These are phyloP conservation scores for Balakata baccata DNA, from an alignment of 345 rosid species.

Conservation along the genomic window DNA sequence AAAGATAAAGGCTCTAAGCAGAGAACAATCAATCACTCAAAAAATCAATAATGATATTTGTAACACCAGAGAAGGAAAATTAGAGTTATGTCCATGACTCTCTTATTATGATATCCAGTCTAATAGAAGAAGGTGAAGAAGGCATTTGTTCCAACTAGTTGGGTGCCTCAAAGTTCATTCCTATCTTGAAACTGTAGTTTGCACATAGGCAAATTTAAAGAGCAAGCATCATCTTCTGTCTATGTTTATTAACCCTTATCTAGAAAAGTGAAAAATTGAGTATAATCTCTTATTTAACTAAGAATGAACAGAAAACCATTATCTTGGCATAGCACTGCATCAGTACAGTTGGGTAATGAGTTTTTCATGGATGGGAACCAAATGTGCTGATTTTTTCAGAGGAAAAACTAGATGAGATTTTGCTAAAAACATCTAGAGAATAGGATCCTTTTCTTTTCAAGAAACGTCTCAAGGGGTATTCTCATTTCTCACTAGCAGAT, in stretches of 20 bases:
- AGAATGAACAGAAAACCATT: neutral
- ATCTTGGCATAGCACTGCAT: neutral
- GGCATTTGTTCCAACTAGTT: neutral
- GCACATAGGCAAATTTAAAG: neutral
- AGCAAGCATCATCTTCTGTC: neutral
- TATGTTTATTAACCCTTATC: neutral
- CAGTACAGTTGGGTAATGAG: neutral
- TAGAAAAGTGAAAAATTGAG: neutral
- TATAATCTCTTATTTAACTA: neutral
- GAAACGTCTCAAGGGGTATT: neutral
- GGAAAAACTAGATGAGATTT: neutral
- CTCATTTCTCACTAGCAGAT: neutral
- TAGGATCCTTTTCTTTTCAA: neutral
- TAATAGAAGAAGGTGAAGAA: neutral
- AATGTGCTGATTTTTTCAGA: neutral
- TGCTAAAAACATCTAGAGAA: neutral
- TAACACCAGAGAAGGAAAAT: neutral
- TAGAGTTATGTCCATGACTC: neutral
- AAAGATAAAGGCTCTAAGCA: slow-evolving; percentile 5
- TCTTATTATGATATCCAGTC: neutral
- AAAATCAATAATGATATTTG: neutral
- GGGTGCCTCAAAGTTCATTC: neutral
- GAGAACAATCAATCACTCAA: slow-evolving; percentile 5
- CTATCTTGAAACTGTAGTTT: neutral
- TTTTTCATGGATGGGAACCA: neutral